Conservation (phyloP, 148 eudicot species). For the Silene uniflora region DNA sequence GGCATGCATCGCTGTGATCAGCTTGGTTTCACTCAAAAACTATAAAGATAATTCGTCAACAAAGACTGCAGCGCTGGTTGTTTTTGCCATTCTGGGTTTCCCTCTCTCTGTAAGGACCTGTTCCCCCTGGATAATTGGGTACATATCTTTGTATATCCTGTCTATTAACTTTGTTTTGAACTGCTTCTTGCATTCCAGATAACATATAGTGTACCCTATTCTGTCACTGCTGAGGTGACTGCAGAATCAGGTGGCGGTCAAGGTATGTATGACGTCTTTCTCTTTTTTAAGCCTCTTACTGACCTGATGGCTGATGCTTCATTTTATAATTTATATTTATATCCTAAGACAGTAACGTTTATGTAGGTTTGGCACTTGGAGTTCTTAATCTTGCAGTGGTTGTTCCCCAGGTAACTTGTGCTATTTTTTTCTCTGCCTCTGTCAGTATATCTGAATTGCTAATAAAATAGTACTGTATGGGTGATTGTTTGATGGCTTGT, state of each 20-base stretch:
- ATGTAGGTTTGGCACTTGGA: constrained; percentile 91
- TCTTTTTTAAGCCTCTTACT: background rate
- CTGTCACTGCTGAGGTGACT: constrained; percentile 87
- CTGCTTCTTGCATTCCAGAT: constrained; percentile 41
- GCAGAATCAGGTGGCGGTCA: constrained; percentile 99
- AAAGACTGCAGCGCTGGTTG: constrained; percentile 72
- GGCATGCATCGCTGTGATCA: constrained; percentile 85
- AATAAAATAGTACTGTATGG: background rate
- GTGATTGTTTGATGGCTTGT: background rate
- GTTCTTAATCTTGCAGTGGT: constrained; percentile 96
- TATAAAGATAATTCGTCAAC: constrained; percentile 57
- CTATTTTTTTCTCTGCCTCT: background rate
- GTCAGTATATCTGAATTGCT: background rate
- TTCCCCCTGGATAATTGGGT: constrained; percentile 5
- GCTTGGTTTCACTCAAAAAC: constrained; percentile 55
- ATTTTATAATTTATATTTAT: background rate
- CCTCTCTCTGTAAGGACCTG: constrained; percentile 77
- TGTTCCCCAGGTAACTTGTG: constrained; percentile 72
- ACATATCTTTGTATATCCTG: background rate
- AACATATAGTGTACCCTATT: constrained; percentile 92
- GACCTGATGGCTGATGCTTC: background rate
- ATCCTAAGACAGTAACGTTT: constrained; percentile 22
- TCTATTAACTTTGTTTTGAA: background rate
- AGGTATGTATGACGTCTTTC: constrained; percentile 41
- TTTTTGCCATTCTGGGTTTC: constrained; percentile 84